Conservation (phyloP, 345 rosid genomes). For the Acer saccharum region DNA sequence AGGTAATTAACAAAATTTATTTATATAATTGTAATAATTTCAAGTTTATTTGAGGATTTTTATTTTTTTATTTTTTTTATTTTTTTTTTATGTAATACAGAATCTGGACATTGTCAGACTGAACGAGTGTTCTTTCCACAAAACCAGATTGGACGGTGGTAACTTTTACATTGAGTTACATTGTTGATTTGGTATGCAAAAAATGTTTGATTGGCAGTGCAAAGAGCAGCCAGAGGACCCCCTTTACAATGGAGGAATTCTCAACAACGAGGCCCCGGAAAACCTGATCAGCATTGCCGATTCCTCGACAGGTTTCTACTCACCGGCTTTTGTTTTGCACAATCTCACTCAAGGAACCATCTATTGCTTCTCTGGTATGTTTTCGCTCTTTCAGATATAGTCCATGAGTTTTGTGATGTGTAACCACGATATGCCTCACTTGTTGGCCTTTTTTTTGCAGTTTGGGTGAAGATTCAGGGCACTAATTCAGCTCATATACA, state of each 20-base stretch:
- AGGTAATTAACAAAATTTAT: slow-evolving; percentile 39
- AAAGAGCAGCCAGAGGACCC: slow-evolving; percentile 58
- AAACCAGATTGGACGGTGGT: too few relatives aligned
- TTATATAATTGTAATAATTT: background rate
- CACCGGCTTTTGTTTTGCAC: slow-evolving; percentile 55
- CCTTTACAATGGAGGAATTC: slow-evolving; percentile 79
- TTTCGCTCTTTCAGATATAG: background rate
- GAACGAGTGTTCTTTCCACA: too few relatives aligned
- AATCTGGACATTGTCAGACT: too few relatives aligned
- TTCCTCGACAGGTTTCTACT: slow-evolving; percentile 23
- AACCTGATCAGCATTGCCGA: background rate
- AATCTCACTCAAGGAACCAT: slow-evolving; percentile 53
- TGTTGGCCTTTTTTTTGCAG: slow-evolving; percentile 23
- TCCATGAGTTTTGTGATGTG: too few relatives aligned
- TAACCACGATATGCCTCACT: background rate
- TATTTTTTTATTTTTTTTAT: too few relatives aligned
- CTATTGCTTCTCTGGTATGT: slow-evolving; percentile 76
- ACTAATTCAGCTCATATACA: slow-evolving; percentile 46
- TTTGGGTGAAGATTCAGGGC: slow-evolving; percentile 70
- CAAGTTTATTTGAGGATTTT: background rate
- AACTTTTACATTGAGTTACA: background rate
- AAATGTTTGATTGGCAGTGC: slow-evolving; percentile 48
- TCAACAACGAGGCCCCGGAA: slow-evolving; percentile 32
- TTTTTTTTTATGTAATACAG: too few relatives aligned
- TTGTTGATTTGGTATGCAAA: background rate